Evolutionary conservation across 140 eudicot species (phyloP).

Genomic region (Oenanthe javanica): DNA sequence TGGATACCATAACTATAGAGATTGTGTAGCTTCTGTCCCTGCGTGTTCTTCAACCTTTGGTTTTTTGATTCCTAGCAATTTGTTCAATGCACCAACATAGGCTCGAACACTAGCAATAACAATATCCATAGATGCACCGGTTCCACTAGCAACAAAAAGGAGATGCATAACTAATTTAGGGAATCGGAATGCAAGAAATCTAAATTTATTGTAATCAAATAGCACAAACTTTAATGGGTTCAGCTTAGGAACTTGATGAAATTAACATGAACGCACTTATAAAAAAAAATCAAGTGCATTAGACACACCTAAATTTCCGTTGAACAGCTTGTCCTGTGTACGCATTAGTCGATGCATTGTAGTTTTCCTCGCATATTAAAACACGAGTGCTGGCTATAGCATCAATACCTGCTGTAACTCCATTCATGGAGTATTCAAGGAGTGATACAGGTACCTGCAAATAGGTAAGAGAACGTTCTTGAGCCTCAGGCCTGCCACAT

Average conservation of each 20-base stretch:
- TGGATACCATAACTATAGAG: not conserved
- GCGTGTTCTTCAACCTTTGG: not conserved
- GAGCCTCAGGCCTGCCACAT: not conserved
- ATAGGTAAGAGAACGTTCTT: not conserved
- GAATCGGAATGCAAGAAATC: not conserved
- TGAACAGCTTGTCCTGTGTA: slow-evolving; percentile 38
- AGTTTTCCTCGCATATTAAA: slow-evolving; percentile 41
- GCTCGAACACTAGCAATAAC: slow-evolving; percentile 94
- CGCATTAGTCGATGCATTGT: slow-evolving; percentile 50
- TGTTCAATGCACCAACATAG: slow-evolving; percentile 78
- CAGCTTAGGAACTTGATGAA: not conserved
- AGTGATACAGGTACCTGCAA: slow-evolving; percentile 72
- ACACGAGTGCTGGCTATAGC: slow-evolving; percentile 88
- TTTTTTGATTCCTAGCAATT: slow-evolving; percentile 60
- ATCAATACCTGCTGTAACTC: slow-evolving; percentile 87
- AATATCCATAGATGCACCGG: slow-evolving; percentile 88
- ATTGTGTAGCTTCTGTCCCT: not conserved
- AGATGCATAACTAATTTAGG: not conserved
- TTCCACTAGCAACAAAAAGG: slow-evolving; percentile 59
- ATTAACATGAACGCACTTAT: not conserved
- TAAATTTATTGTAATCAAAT: not conserved
- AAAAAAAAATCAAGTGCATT: not conserved
- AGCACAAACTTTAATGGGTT: not conserved
- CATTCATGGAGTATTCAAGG: slow-evolving; percentile 72
- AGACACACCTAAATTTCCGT: slow-evolving; percentile 56